Percentiles rank a stretch among this genome's conserved stretches.
These are phyloP conservation scores for Colletotrichum filicis DNA, from an alignment of 2,329 filamentous ascomycete species.

Conservation along the genomic window DNA sequence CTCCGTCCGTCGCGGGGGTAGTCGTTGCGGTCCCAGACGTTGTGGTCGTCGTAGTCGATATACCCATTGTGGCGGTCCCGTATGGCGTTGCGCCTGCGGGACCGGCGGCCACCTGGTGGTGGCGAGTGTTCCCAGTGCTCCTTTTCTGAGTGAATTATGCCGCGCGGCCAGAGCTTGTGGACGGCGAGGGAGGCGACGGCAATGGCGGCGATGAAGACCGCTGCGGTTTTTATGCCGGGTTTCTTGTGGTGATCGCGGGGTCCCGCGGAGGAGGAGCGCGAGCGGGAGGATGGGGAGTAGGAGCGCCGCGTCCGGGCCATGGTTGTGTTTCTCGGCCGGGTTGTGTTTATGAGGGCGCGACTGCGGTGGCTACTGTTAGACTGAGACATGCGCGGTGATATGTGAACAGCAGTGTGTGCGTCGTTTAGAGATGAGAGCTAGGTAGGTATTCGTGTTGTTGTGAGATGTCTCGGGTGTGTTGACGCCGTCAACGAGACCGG, in stretches of 20 bases:
- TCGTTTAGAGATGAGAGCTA: background rate
- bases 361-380: background rate
- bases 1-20: slow-evolving; percentile 10
- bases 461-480: background rate
- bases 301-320: slow-evolving; percentile 11
- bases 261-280: background rate
- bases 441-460: background rate
- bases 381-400: slow-evolving; percentile 3
- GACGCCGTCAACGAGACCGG: background rate
- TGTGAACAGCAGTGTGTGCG: background rate
- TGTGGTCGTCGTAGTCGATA: slow-evolving; percentile 22
- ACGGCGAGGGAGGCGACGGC: slow-evolving; percentile 48
- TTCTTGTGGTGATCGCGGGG: slow-evolving; percentile 12
- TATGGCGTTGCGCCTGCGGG: slow-evolving; percentile 14
- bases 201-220: slow-evolving; percentile 47
- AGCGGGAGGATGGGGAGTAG: slow-evolving; percentile 19
- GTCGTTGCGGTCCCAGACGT: slow-evolving; percentile 10
- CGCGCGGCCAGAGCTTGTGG: slow-evolving; percentile 49
- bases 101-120: slow-evolving; percentile 12
- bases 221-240: slow-evolving; percentile 44
- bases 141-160: slow-evolving; percentile 41
- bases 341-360: background rate
- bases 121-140: slow-evolving; percentile 42
- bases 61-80: slow-evolving; percentile 26
- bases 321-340: background rate